Evolutionary conservation across 2,329 filamentous ascomycete species (phyloP).

Genomic region (Phyllosticta citribraziliensis): DNA sequence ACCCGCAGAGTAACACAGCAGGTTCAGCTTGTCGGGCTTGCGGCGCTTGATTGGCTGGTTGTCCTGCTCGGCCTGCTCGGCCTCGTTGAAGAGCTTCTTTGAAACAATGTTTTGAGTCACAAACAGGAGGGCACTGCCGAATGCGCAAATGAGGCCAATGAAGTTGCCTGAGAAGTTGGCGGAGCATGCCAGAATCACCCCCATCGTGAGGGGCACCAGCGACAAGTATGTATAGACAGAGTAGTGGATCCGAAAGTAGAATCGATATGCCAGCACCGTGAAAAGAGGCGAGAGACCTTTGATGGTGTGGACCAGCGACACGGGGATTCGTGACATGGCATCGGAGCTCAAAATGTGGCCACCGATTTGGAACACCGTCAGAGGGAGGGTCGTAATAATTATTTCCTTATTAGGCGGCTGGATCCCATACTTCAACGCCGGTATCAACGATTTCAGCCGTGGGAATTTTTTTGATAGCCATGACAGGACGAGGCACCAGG

Average conservation of each 20-base stretch:
- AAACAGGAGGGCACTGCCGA: conserved; percentile 86
- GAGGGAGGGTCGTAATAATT: conserved; percentile 75
- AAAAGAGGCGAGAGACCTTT: conserved; percentile 94
- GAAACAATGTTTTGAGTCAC: conserved; percentile 98
- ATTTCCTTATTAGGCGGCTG: conserved; percentile 71
- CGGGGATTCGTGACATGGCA: conserved; percentile 87
- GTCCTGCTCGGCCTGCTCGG: conserved; percentile 73
- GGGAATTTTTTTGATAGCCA: conserved; percentile 67
- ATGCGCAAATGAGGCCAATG: conserved; percentile 79
- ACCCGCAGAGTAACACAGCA: conserved; percentile 93
- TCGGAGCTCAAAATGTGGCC: conserved; percentile 91
- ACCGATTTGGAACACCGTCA: conserved; percentile 85
- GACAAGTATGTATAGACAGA: conserved; percentile 65
- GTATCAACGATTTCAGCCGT: conserved; percentile 57
- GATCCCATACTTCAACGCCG: conserved; percentile 76
- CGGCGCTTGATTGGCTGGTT: conserved; percentile 49
- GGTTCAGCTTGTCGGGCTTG: conserved; percentile 92
- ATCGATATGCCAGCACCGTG: conserved; percentile 84
- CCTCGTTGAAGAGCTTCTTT: conserved; percentile 95
- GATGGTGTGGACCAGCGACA: conserved; percentile 95
- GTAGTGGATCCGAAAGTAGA: conserved; percentile 83
- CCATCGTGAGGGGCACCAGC: conserved; percentile 78
- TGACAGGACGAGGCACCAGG: conserved; percentile 73
- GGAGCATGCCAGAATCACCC: conserved; percentile 94
- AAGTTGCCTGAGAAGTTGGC: conserved; percentile 83